Base-by-base conservation (phyloP, 2,329 filamentous ascomycete genomes). In the Penicillium sp. region DNA sequence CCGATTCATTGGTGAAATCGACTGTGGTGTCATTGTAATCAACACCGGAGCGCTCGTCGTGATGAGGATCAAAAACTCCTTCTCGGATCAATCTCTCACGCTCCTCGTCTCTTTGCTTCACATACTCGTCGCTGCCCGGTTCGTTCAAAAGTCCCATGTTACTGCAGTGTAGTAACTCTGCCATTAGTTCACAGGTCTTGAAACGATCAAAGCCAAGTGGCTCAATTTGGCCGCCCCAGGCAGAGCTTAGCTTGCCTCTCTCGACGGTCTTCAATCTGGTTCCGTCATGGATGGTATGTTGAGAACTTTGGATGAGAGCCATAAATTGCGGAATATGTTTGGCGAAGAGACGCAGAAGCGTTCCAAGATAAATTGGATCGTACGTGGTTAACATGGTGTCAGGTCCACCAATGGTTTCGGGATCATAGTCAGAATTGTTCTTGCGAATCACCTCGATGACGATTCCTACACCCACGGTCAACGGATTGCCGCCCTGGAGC, bases 181-280 rank as follows among this genome's bases (percentile, higher is more conserved):
- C 94, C 94, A 99, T 97, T 55, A 99, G 81, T 75, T 99, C 94
- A 73, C 94, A 99, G 0, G 94, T 97, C 79, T 99, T 99, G 80
- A 99, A 99, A 18, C 94, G 84, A 74, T 99, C 94, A 69, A 99
- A 99, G 2, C 94, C 94, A 9, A 99, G 82, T 4, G 94, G 93
- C 72, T 97, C 92, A 48, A 99, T 92, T 72, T 88, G 90, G 43
- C 87, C 85, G 48, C 92, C 92, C 78, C 96, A 99, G 0, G 94
- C 94, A 3, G 92, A 93, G 64, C 86, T 88, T 36, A 97, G 79
- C 54, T 88, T 86, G 43, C 88, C 84, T 69, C 89, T 88, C 65
- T 88, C 86, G 3, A 88, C 85, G 1, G 86, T 86, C 46, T 76
- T 78, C 42, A 80, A 75, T 57, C 81, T 76, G 61, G 83, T 82